Evolutionary conservation across 805 yeast species (phyloP), one percentile per base, ranked within the genome.

Genomic region (Pichia ethanolica): DNA sequence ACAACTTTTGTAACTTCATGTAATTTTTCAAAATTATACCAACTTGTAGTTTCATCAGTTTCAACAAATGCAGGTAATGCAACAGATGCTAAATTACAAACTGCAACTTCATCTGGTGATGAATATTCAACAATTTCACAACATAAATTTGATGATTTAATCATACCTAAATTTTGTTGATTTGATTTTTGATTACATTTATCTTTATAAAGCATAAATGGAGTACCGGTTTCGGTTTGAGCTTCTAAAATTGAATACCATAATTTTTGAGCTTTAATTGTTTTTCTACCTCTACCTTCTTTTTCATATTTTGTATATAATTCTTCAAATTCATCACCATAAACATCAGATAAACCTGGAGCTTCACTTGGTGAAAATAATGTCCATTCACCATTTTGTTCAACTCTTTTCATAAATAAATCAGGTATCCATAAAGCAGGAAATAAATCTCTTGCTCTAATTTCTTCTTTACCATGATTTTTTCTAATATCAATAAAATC

Each of bases 361-460:
- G 80, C 81, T 59, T 76, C 81, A 56, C 77, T 71, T 28, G 83
- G 82, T 45, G 82, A 77, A 64, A 78, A 78, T 55, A 78, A 66
- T 38, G 81, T 74, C 83, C 83, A 78, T 6, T 73, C 77, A 47
- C 66, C 75, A 58, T 77, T 75, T 49, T 68, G 65, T 66, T 78
- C 81, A 53, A 78, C 82, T 62, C 82, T 69, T 66, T 77, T 69
- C 83, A 78, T 91, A 69, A 91, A 91, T 61, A 91, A 71, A 65
- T 91, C 98, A 1, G 97, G 88, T 41, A 91, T 79, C 99, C 99
- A 91, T 45, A 91, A 73, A 7, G 96, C 98, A 62, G 86, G 82
- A 72, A 91, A 91, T 57, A 91, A 71, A 66, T 91, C 98, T 61
- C 98, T 79, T 1, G 99, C 96, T 61, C 97, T 79, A 56, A 79